Percentiles rank a stretch among this genome's conserved stretches.
phyloP scores from a whole-genome alignment of 1,284 basidiomycete genomes.

The Fomitopsis betulina region DNA sequence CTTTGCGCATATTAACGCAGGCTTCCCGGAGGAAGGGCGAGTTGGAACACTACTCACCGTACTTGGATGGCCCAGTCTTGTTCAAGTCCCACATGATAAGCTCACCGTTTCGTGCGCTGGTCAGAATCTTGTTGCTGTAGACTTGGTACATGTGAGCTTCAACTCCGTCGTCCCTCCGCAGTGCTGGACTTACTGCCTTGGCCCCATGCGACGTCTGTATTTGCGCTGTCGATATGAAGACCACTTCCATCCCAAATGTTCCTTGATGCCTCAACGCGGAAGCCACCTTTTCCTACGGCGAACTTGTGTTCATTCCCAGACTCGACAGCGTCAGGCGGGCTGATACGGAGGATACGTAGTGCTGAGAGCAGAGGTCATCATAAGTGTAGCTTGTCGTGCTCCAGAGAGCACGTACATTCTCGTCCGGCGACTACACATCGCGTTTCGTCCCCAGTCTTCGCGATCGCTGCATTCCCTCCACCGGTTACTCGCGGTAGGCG shows the following conservation, averaged over 20 bases:
- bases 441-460: constrained; percentile 59
- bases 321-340: constrained; percentile 34
- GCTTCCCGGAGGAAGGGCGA: not conserved
- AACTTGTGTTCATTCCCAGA: constrained; percentile 44
- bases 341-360: constrained; percentile 58
- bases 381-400: not conserved
- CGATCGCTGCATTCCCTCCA: constrained; percentile 58
- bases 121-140: constrained; percentile 76
- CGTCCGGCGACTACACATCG: constrained; percentile 69
- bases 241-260: constrained; percentile 74
- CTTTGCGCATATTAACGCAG: constrained; percentile 31
- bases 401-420: constrained; percentile 50
- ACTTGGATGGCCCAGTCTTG: constrained; percentile 62
- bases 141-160: constrained; percentile 33
- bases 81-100: constrained; percentile 83
- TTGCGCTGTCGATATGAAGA: constrained; percentile 69
- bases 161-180: not conserved
- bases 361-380: constrained; percentile 34
- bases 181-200: constrained; percentile 59
- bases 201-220: constrained; percentile 81
- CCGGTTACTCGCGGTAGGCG: constrained; percentile 52
- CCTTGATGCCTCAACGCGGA: constrained; percentile 59
- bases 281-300: constrained; percentile 50
- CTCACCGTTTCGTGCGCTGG: constrained; percentile 80
- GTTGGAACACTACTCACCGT: constrained; percentile 42